Percentiles rank a stretch among this genome's conserved stretches.
Conservation (phyloP, 805 yeast species). For the Zygoascus flipseniorum region DNA sequence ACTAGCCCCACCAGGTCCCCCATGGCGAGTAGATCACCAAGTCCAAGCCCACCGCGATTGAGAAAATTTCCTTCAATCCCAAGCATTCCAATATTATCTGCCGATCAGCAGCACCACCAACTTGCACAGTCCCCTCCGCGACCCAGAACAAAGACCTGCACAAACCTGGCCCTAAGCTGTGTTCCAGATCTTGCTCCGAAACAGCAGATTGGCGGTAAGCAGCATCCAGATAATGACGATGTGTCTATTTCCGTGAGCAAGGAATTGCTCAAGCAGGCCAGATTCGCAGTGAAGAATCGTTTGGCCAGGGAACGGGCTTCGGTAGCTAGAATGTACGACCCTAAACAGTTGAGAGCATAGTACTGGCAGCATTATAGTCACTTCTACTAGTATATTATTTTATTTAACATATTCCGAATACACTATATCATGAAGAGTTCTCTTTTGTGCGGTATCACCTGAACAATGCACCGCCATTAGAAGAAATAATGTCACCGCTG, state of each 20-base stretch:
- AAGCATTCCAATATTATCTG: background rate
- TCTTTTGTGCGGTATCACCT: background rate
- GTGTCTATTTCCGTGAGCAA: constrained; percentile 4
- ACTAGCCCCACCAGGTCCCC: background rate
- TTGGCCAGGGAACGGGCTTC: constrained; percentile 14
- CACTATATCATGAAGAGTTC: no score
- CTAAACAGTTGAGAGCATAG: background rate
- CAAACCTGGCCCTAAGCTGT: background rate
- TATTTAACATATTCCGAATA: no score
- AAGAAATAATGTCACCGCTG: constrained; percentile 9
- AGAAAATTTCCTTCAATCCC: background rate
- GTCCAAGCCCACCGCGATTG: background rate
- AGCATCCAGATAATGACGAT: background rate
- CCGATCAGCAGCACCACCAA: background rate
- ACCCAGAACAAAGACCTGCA: background rate
- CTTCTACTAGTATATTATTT: background rate
- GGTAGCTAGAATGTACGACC: background rate
- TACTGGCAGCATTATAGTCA: background rate
- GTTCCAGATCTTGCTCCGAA: background rate
- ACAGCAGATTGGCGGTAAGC: background rate
- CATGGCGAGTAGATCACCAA: background rate
- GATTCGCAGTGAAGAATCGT: constrained; percentile 18
- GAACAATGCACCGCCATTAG: constrained; percentile 8
- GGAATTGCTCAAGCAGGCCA: constrained; percentile 20
- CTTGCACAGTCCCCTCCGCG: background rate